Evolutionary conservation across 257 asterid species (phyloP), one percentile per base, ranked within the genome.

Genomic region (Solanum gracilifrons): DNA sequence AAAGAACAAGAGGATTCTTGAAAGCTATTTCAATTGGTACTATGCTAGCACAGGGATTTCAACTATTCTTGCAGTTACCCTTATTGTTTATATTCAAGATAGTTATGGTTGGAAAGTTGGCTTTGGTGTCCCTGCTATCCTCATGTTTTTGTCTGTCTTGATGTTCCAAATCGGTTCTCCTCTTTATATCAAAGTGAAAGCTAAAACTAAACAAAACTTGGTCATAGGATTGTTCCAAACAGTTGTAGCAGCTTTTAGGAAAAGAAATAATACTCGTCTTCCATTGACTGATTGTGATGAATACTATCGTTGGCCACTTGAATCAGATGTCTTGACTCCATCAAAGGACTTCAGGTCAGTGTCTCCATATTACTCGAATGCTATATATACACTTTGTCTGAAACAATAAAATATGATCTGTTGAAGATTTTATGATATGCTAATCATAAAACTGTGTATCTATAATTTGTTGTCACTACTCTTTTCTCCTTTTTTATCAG

Each of bases 71-170:
- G 91, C 91, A 7, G 33, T 86, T 35, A 87, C 91, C 0, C 8
- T 43, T 32, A 25, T 87, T 1, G 86, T 89, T 87, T 89, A 89
- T 82, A 83, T 84, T 62, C 91, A 89, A 58, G 89, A 89, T 41
- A 9, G 1, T 76, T 87, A 82, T 39, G 91, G 91, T 18, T 89
- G 91, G 89, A 21, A 27, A 84, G 75, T 89, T 75, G 91, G 89
- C 5, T 87, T 87, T 74, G 89, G 89, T 1, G 20, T 89, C 69
- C 91, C 87, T 31, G 20, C 18, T 73, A 51, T 83, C 31, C 89
- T 89, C 37, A 58, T 84, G 91, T 46, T 66, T 74, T 62, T 87
- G 27, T 89, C 89, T n/a, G 83, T 86, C 82, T 46, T 25, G 1
- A 60, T 83, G 41, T 86, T 89, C 76, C 60, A 73, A 46, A 33